Evolutionary conservation across 305 asterid genomes (phyloP), one percentile per base, ranked within the genome.

Genomic region (Fraxinus baroniana): DNA sequence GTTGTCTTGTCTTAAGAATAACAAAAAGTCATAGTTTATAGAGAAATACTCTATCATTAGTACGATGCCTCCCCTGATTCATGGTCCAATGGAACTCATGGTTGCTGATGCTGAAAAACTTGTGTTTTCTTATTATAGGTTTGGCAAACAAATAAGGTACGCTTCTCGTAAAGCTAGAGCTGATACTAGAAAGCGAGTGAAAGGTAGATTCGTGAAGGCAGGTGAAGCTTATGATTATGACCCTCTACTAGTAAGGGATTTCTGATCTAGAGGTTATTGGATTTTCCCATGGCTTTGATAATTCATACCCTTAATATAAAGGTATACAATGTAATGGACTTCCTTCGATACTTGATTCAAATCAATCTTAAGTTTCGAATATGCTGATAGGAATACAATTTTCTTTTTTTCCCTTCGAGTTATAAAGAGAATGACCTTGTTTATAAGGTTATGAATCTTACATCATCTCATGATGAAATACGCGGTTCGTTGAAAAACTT

Each of bases 131-230:
- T 74, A 55, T 76, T 82, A 82, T 79, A 95, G 98, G 88, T 95
- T 90, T 52, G 98, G 93, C 5, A 95, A 95, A 82, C 95, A 95
- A 82, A 95, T 95, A 86, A 84, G 98, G 78, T 93, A 95, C 78
- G 97, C 92, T 37, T 95, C 98, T 13, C 95, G 98, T 57, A 93
- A 95, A 81, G 98, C 95, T 1, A 91, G 97, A 83, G 98, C 97
- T 0, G 98, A 95, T 83, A 92, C 98, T 15, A 89, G 98, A 90
- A 89, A 84, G 78, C 96, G 98, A 0, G 95, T 92, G 33, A 95
- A 94, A 79, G 98, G 98, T 79, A 90, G 98, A 87, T 94, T 93
- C 57, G 98, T 94, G 74, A 94, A 93, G 87, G 90, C 96, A 10
- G 95, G 93, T 18, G 97, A 93, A 78, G 84, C 86, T 76, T 85